Base-by-base conservation (phyloP, 169 alveolate species). In the Plasmodium falciparum region DNA sequence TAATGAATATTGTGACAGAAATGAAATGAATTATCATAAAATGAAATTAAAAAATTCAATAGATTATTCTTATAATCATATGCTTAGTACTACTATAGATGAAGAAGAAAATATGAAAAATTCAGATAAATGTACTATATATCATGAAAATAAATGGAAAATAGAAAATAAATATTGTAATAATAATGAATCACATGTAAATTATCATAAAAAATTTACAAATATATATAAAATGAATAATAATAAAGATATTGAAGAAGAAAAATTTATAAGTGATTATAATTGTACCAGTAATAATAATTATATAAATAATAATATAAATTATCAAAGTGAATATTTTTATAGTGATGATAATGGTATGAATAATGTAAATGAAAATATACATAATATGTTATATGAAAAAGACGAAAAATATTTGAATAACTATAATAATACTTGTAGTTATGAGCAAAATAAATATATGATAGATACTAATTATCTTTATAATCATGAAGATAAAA, bases 1-100 rank as follows among this genome's bases (percentile, higher is more conserved):
- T 8, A 74, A 74, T 2, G 74, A 61, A 4, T 39, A 74, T 74
- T 29, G 61, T n/a, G 88, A 74, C 12, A 74, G 58, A 13, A 74
- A 33, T 17, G 20, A 59, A 59, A 61, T 45, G 29, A 74, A 61
- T 6, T 22, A 24, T 52, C 29, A 24, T 24, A 72, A 29, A 11
- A 61, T 22, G 15, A 62, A 62, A 20, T 7, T 22, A 17, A 62
- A 24, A 17, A 24, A 62, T 11, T 7, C 33, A 17, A 13, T 17
- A 22, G 71, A 62, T 13, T 17, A 62, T 13, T 17, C 12, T 0
- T 56, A 56, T 56, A 15, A 15, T 56, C 29, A 56, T 56, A 17
- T 56, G 22, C 11, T 56, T 2, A 20, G 15, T 24, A 17, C 22
- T 24, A 24, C 13, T 1, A 17, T 22, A 17, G 47, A 62, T 17